phyloP scores from a whole-genome alignment of 352 stramenopile genomes.

The Phytopythium delawarense region DNA sequence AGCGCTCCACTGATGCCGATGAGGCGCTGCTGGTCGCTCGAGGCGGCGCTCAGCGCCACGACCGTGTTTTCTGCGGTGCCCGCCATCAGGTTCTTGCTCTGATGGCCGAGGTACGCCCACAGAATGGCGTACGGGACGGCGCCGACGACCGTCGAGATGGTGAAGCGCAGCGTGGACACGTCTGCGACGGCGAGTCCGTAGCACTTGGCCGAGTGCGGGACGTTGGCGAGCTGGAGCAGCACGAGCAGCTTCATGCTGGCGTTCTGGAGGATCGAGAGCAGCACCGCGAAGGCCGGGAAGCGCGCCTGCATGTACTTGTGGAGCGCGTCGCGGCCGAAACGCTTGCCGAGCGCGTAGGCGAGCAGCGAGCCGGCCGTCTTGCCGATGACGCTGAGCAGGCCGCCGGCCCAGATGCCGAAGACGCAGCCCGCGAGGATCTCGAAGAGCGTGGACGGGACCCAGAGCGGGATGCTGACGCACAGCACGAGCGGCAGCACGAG shows the following conservation, averaged over 20 bases:
- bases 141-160: constrained; percentile 48
- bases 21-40: constrained; percentile 21
- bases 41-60: constrained; percentile 11
- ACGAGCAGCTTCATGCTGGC: constrained; percentile 70
- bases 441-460: constrained; percentile 61
- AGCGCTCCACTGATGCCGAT: constrained; percentile 28
- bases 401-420: constrained; percentile 47
- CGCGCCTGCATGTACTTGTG: constrained; percentile 49
- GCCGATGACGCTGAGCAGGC: constrained; percentile 47
- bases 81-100: constrained; percentile 43
- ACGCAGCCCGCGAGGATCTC: constrained; percentile 62
- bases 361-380: constrained; percentile 63
- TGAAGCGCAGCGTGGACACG: constrained; percentile 47
- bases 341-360: constrained; percentile 56
- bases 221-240: constrained; percentile 65
- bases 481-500: constrained; percentile 56
- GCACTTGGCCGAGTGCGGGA: constrained; percentile 71
- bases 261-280: constrained; percentile 49
- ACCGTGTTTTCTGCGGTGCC: constrained; percentile 10
- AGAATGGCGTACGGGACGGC: constrained; percentile 51
- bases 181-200: constrained; percentile 71
- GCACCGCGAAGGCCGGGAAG: constrained; percentile 46
- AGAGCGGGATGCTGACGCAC: constrained; percentile 50
- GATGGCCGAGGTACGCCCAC: constrained; percentile 59
- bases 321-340: constrained; percentile 44